phyloP scores from a whole-genome alignment of 78 protist species.

The Speleostelium caveatum region DNA sequence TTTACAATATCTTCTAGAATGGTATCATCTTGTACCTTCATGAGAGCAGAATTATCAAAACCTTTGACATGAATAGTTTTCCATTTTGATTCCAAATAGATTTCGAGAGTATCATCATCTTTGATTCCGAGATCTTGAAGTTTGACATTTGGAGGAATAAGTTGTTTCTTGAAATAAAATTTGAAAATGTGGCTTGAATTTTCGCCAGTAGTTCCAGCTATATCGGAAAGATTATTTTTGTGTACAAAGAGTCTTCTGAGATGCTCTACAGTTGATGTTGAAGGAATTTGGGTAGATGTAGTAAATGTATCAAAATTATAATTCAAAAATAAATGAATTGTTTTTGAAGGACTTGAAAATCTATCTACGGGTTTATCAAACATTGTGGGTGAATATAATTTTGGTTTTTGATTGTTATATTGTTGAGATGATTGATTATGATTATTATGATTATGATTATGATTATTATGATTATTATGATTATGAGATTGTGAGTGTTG shows the following conservation, averaged over 20 bases:
- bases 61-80: conserved; percentile 73
- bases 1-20: conserved; percentile 58
- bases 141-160: not conserved
- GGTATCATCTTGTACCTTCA: conserved; percentile 78
- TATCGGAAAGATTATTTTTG: not conserved
- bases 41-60: conserved; percentile 44
- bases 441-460: not conserved
- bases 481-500: not conserved
- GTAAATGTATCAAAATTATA: conserved; percentile 20
- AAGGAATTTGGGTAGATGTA: conserved; percentile 16
- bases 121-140: conserved; percentile 1
- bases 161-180: conserved; percentile 15
- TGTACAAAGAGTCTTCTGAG: conserved; percentile 35
- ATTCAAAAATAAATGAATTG: not conserved
- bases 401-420: not conserved
- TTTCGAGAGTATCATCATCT: conserved; percentile 35
- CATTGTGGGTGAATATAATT: not conserved
- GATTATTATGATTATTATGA: conserved; percentile 1
- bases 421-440: not conserved
- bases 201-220: conserved; percentile 12
- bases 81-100: conserved; percentile 59
- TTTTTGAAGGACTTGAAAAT: not conserved
- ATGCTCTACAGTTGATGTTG: not conserved
- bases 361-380: not conserved
- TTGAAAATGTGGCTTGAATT: conserved; percentile 3